These are phyloP conservation scores for Chaetomium strumarium DNA, from an alignment of 2,329 filamentous ascomycete species.

Conservation along the genomic window DNA sequence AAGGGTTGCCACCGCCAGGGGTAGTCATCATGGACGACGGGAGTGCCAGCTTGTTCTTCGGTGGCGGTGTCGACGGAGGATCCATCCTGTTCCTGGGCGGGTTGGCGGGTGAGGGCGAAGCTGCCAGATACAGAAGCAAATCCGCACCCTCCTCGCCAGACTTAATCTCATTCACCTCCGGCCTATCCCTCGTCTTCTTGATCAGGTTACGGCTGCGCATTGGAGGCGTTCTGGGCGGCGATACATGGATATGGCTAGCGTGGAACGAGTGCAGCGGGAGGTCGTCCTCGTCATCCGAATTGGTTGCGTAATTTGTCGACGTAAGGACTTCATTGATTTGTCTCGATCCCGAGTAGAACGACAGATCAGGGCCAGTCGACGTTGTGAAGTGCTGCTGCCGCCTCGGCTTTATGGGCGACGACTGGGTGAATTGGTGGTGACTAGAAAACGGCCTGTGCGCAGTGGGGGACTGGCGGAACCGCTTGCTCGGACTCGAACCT, in stretches of 20 bases:
- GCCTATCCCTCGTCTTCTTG: conserved; percentile 44
- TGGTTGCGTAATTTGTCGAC: conserved; percentile 54
- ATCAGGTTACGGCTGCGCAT: conserved; percentile 50
- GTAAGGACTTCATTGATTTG: conserved; percentile 60
- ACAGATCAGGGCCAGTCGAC: conserved; percentile 63
- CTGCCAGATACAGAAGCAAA: conserved; percentile 76
- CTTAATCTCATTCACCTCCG: conserved; percentile 44
- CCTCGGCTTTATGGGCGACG: conserved; percentile 75
- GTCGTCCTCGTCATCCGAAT: conserved; percentile 79
- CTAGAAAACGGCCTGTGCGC: conserved; percentile 53
- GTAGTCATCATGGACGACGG: conserved; percentile 89
- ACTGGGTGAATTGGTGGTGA: conserved; percentile 70
- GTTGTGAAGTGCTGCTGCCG: conserved; percentile 71
- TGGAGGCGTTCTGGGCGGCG: conserved; percentile 79
- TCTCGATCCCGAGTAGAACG: conserved; percentile 69
- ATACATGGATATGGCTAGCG: conserved; percentile 60
- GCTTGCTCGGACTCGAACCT: conserved; percentile 57
- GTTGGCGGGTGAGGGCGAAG: conserved; percentile 81
- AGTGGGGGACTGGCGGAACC: conserved; percentile 61
- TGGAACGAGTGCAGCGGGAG: conserved; percentile 72
- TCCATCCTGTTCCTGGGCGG: conserved; percentile 51
- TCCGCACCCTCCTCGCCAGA: conserved; percentile 74
- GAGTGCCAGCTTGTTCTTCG: conserved; percentile 62
- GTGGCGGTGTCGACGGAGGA: conserved; percentile 70
- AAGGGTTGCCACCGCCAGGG: conserved; percentile 60